Evolutionary conservation across 1,139 yeast species (phyloP), one percentile per base, ranked within the genome.

Genomic region (Kodamaea plutei): DNA sequence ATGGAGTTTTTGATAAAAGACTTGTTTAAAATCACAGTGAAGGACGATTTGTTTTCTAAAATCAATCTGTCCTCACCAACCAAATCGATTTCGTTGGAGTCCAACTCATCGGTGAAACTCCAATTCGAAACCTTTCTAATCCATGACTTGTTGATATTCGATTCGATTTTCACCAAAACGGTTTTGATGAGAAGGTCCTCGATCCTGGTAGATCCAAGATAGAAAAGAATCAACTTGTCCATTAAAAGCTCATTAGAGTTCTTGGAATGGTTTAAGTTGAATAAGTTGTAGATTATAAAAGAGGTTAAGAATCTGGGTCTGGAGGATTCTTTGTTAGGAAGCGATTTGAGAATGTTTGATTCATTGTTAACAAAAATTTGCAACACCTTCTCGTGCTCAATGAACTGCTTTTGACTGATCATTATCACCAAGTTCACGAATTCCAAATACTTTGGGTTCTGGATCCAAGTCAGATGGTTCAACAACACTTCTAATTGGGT

Each of bases 401-500:
- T 52, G n/a, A n/a, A n/a, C 11, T 56, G 55, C 17, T 57, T 55
- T 9, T 54, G 43, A 1, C 67, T 64, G 1, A 66, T 45, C 16
- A 68, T 48, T 4, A 67, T 43, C 13, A 70, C 23, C 6, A 71
- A 45, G 21, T 60, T 54, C 4, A 63, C 57, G 43, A 78, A 73
- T 27, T 64, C 58, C 38, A 84, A 50, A 10, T 52, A 52, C 2
- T 45, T 47, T 11, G 57, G 47, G n/a, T 56, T 41, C 11, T 39
- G 33, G 3, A 74, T 48, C 81, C 85, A 83, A 27, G 56, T 48
- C 7, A 52, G 42, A 20, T 65, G 67, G 4, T 59, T 57, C 15
- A 82, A 59, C 4, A 81, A 52, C 10, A 75, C 85, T 50, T 85
- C 93, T 20, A 84, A 54, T 41, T 83, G 83, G 0, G 94, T 63